phyloP scores from a whole-genome alignment of 208 protist genomes.

The Plasmodiophora brassicae region DNA sequence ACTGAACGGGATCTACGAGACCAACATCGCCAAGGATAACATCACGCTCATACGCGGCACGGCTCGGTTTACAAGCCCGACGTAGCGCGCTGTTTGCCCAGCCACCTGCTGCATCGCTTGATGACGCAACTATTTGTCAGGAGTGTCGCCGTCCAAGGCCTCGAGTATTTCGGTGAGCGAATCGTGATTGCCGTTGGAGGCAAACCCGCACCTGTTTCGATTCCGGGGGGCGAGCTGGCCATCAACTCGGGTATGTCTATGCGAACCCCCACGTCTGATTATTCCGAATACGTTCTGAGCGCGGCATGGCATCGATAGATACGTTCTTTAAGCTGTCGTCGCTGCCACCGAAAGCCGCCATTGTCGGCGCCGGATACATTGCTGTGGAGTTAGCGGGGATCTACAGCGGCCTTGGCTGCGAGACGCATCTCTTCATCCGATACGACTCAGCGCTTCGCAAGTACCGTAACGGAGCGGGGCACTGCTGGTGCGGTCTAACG shows the following conservation, averaged over 20 bases:
- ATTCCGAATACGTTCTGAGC: no score
- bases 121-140: neutral
- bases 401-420: conserved; percentile 51
- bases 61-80: conserved; percentile 47
- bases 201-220: neutral
- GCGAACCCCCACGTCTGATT: no score
- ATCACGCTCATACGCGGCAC: conserved; percentile 51
- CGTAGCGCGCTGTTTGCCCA: no score
- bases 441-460: conserved; percentile 50
- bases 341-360: conserved; percentile 37
- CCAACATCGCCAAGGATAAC: conserved; percentile 51
- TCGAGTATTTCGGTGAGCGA: conserved; percentile 9
- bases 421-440: conserved; percentile 55
- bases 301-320: neutral
- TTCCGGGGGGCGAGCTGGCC: conserved; percentile 48
- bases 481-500: neutral
- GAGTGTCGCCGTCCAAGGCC: neutral
- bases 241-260: conserved; percentile 52
- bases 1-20: conserved; percentile 65
- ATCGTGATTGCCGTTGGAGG: conserved; percentile 61
- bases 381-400: conserved; percentile 68
- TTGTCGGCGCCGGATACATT: conserved; percentile 69
- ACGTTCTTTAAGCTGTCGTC: neutral
- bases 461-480: neutral
- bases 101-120: neutral